phyloP scores from a whole-genome alignment of 306 rosid genomes.

The Begonia peltatifolia region DNA sequence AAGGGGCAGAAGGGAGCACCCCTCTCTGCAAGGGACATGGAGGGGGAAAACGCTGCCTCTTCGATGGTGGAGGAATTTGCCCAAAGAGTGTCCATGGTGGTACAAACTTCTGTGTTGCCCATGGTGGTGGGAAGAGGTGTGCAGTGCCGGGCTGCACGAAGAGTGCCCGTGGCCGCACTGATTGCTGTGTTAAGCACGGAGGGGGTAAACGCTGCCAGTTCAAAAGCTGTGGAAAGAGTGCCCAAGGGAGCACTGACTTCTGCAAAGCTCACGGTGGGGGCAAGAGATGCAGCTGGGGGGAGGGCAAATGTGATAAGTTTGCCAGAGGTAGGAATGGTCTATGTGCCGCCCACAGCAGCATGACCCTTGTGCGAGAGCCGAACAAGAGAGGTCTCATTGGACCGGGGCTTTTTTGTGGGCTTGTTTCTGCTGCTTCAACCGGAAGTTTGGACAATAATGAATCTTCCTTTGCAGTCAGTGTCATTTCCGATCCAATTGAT shows the following conservation, averaged over 20 bases:
- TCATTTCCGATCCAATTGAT: not conserved
- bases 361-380: not conserved
- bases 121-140: constrained; percentile 14
- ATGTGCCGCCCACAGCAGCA: not conserved
- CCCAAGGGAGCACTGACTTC: constrained; percentile 26
- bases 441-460: not conserved
- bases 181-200: constrained; percentile 53
- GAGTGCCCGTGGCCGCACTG: constrained; percentile 60
- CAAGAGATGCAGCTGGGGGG: constrained; percentile 42
- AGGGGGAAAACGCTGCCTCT: constrained; percentile 57
- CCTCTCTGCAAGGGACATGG: constrained; percentile 59
- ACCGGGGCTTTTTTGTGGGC: not conserved
- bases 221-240: constrained; percentile 54
- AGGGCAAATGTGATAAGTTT: not conserved
- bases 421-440: not conserved
- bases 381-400: not conserved
- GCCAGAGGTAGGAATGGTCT: not conserved
- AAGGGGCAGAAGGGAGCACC: constrained; percentile 51
- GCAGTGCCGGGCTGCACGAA: constrained; percentile 46
- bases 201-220: constrained; percentile 51
- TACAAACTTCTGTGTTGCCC: constrained; percentile 52
- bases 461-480: not conserved
- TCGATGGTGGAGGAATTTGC: constrained; percentile 49
- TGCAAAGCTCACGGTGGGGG: constrained; percentile 2
- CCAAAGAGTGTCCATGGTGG: constrained; percentile 61